phyloP scores from a whole-genome alignment of 306 rosid genomes.

The Begonia masoniana region DNA sequence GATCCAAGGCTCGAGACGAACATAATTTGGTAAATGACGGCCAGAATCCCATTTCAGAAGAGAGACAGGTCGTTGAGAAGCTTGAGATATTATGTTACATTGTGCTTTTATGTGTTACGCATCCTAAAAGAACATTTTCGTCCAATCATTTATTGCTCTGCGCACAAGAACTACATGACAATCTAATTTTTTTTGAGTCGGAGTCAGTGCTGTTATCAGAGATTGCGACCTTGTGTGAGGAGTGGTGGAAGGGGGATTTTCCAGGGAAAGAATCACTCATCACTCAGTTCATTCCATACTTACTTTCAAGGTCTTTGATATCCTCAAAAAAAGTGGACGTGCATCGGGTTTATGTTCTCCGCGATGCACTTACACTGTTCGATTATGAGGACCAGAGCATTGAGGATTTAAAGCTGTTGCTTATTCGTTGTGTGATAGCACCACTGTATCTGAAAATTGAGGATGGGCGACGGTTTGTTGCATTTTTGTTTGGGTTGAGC shows the following conservation, averaged over 20 bases:
- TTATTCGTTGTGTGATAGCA: conserved; percentile 53
- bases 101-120: conserved; percentile 41
- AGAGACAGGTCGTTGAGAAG: conserved; percentile 17
- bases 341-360: conserved; percentile 55
- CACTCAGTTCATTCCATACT: conserved; percentile 62
- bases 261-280: conserved; percentile 52
- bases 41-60: conserved; percentile 8
- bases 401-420: conserved; percentile 57
- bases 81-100: conserved; percentile 41
- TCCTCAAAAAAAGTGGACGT: conserved; percentile 69
- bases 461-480: conserved; percentile 69
- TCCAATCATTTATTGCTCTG: conserved; percentile 39
- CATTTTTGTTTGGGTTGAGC: conserved; percentile 54
- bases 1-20: conserved; percentile 12
- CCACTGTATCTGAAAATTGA: conserved; percentile 68
- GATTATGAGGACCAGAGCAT: conserved; percentile 83
- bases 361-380: conserved; percentile 57
- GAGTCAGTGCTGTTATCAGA: conserved; percentile 35
- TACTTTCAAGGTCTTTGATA: conserved; percentile 54
- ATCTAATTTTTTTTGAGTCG: conserved; percentile 45
- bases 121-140: conserved; percentile 39
- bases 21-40: conserved; percentile 6
- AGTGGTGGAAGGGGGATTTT: conserved; percentile 81
- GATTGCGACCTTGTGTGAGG: conserved; percentile 50
- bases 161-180: conserved; percentile 50